Evolutionary conservation across 164 flowering plant genomes (phyloP).

Genomic region (Annona cherimola): DNA sequence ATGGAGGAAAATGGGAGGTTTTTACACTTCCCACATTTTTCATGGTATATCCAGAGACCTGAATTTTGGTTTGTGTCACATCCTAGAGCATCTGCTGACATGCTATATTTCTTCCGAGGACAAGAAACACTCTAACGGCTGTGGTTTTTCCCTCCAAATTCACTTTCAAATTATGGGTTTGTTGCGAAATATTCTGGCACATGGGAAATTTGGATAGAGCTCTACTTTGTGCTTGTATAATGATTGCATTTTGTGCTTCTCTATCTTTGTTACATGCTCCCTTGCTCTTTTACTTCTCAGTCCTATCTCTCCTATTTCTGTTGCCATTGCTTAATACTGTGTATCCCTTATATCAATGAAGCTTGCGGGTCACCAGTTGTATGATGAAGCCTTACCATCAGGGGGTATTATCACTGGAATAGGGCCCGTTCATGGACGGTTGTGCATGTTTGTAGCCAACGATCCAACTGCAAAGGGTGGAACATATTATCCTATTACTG

Average conservation of each 20-base stretch:
- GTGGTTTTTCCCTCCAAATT: no score
- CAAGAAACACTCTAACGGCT: no score
- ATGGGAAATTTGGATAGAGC: no score
- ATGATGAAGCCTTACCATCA: constrained; percentile 81
- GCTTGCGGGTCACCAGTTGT: constrained; percentile 96
- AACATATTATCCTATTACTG: constrained; percentile 91
- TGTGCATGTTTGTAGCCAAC: constrained; percentile 96
- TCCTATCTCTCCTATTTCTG: not conserved
- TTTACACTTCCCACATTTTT: no score
- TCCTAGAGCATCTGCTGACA: no score
- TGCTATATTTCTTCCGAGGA: no score
- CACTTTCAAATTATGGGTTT: no score
- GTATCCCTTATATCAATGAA: constrained; percentile 19
- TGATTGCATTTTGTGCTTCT: not conserved
- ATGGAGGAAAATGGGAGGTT: no score
- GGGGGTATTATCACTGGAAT: constrained; percentile 92
- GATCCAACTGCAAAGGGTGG: constrained; percentile 98
- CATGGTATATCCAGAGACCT: no score
- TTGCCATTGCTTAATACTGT: not conserved
- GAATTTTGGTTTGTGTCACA: no score
- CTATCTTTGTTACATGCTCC: no score
- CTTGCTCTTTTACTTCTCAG: not conserved
- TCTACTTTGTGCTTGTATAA: not conserved
- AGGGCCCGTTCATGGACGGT: constrained; percentile 84
- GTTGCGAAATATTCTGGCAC: no score